Percentiles rank a stretch among this genome's conserved stretches.
Conservation (phyloP, 2,329 filamentous ascomycete genomes). For the Triangularia verruculosa region DNA sequence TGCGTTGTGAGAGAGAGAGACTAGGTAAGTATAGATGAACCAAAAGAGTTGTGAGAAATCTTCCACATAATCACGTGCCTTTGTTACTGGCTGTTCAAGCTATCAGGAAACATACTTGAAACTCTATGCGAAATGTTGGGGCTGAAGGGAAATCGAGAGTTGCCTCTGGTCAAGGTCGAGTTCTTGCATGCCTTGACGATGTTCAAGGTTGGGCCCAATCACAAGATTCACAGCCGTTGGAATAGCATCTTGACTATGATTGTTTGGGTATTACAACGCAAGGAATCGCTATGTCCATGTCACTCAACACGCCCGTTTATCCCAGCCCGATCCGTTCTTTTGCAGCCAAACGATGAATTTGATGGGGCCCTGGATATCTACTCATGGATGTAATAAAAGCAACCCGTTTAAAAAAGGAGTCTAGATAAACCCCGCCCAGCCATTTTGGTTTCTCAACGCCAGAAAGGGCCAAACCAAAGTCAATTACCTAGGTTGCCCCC, state of each 20-base stretch:
- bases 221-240: too few species aligned
- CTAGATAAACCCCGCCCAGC: conserved; percentile 10
- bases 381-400: conserved; percentile 13
- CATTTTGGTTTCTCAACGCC: conserved; percentile 23
- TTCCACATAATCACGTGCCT: not conserved
- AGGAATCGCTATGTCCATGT: not conserved
- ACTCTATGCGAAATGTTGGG: too few species aligned
- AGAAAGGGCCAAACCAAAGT: conserved; percentile 16
- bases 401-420: conserved; percentile 6
- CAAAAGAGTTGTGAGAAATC: not conserved
- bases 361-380: conserved; percentile 19
- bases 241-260: not conserved
- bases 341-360: not conserved
- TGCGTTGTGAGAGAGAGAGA: not conserved
- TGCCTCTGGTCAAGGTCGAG: too few species aligned
- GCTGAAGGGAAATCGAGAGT: too few species aligned
- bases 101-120: too few species aligned
- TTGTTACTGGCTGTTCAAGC: not conserved
- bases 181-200: too few species aligned
- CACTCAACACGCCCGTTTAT: not conserved
- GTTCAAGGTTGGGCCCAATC: too few species aligned
- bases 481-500: conserved; percentile 7
- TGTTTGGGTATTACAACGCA: not conserved
- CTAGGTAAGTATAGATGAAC: not conserved
- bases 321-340: not conserved